phyloP scores from a whole-genome alignment of 2,329 filamentous ascomycete genomes.

The Pseudogymnoascus sp. region DNA sequence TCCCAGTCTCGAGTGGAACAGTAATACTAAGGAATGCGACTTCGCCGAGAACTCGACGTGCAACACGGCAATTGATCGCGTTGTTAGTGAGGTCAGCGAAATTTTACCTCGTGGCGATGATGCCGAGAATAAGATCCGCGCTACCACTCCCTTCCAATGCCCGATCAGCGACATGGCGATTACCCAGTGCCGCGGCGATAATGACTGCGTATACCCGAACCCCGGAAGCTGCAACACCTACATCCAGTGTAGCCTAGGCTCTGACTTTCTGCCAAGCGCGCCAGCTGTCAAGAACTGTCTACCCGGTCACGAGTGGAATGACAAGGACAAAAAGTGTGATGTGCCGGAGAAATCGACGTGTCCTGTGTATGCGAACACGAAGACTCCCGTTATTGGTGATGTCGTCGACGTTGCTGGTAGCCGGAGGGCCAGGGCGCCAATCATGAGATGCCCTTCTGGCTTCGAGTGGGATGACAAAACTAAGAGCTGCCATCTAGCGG shows the following conservation, averaged over 20 bases:
- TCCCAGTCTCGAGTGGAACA: background rate
- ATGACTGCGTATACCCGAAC: background rate
- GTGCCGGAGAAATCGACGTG: background rate
- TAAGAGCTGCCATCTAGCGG: too few species aligned
- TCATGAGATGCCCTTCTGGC: too few species aligned
- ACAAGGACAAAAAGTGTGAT: background rate
- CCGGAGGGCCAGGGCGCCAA: too few species aligned
- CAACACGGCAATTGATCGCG: too few species aligned
- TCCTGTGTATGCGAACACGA: background rate
- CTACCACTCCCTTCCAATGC: background rate
- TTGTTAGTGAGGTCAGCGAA: background rate
- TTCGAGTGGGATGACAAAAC: too few species aligned
- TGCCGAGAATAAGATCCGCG: background rate
- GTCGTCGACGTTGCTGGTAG: too few species aligned
- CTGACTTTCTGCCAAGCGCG: background rate
- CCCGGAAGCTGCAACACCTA: background rate
- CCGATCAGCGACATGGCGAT: background rate
- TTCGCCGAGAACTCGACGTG: background rate
- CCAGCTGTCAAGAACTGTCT: background rate
- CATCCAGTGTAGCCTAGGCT: background rate
- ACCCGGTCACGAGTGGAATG: background rate
- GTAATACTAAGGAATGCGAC: background rate
- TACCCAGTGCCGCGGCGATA: background rate
- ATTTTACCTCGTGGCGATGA: background rate
- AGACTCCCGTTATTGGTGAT: too few species aligned